A percentile compares a stretch with the other conserved stretches of the same genome.
Conservation (phyloP, 2,329 filamentous ascomycete genomes). For the Myriosclerotinia curreyana region DNA sequence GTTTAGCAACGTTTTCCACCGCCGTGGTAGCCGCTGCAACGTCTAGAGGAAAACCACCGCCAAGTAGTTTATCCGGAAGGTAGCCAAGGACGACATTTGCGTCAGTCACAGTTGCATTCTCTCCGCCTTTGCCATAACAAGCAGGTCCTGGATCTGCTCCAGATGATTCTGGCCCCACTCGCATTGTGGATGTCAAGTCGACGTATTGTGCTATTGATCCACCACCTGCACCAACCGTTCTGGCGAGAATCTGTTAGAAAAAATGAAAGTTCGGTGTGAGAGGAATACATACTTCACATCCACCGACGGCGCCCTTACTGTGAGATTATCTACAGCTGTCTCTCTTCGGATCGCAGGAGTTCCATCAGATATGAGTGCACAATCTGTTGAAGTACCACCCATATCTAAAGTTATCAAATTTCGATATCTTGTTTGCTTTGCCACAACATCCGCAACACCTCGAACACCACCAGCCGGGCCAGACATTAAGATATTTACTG, state of each 20-base stretch:
- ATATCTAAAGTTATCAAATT: slow-evolving; percentile 18
- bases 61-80: slow-evolving; percentile 17
- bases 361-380: slow-evolving; percentile 4
- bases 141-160: slow-evolving; percentile 15
- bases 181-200: slow-evolving; percentile 12
- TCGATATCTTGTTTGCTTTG: slow-evolving; percentile 12
- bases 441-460: slow-evolving; percentile 3
- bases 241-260: neutral
- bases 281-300: slow-evolving; percentile 5
- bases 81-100: slow-evolving; percentile 14
- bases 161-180: slow-evolving; percentile 16
- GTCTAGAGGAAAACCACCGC: slow-evolving; percentile 8
- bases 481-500: slow-evolving; percentile 11
- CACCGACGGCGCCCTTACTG: slow-evolving; percentile 14
- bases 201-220: slow-evolving; percentile 19
- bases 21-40: slow-evolving; percentile 8
- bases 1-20: slow-evolving; percentile 5
- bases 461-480: slow-evolving; percentile 8
- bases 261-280: neutral
- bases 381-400: slow-evolving; percentile 11
- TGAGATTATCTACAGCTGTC: slow-evolving; percentile 11
- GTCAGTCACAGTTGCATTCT: slow-evolving; percentile 10
- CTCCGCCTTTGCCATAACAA: slow-evolving; percentile 12
- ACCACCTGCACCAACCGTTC: slow-evolving; percentile 11
- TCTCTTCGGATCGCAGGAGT: slow-evolving; percentile 3